phyloP scores from a whole-genome alignment of 23 red algal genomes.

The Gracilaria domingensis region DNA sequence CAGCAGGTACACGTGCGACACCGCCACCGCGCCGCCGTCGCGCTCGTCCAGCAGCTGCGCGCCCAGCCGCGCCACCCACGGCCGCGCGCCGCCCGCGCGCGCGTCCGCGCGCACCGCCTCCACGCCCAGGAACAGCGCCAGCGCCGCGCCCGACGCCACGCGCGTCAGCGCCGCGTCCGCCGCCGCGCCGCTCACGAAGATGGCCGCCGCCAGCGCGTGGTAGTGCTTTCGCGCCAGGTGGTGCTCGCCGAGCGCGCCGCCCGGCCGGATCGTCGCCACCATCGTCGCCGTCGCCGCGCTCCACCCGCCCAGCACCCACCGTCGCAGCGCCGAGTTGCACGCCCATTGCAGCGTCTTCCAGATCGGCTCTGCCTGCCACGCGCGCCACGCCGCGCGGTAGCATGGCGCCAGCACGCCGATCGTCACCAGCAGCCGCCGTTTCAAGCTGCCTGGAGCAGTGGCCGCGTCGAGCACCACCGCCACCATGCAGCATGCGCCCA shows the following conservation, averaged over 20 bases:
- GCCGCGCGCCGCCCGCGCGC: background rate
- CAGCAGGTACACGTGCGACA: slow-evolving; percentile 86
- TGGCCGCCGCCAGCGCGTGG: slow-evolving; percentile 57
- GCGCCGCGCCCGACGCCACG: slow-evolving; percentile 47
- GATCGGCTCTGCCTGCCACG: background rate
- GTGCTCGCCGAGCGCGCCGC: background rate
- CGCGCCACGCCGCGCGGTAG: slow-evolving; percentile 27
- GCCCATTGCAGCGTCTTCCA: background rate
- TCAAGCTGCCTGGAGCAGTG: background rate
- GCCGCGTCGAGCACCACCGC: slow-evolving; percentile 4
- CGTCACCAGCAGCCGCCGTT: background rate
- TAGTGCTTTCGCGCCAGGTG: slow-evolving; percentile 61
- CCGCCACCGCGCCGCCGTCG: slow-evolving; percentile 73
- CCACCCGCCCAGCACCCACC: slow-evolving; percentile 1
- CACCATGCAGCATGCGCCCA: slow-evolving; percentile 1
- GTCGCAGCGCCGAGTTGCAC: background rate
- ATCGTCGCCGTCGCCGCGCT: background rate
- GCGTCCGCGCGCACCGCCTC: slow-evolving; percentile 49
- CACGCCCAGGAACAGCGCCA: slow-evolving; percentile 21
- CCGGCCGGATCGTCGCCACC: background rate
- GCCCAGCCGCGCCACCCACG: slow-evolving; percentile 7
- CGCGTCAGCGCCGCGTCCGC: slow-evolving; percentile 19
- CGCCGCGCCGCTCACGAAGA: slow-evolving; percentile 36
- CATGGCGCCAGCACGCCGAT: background rate
- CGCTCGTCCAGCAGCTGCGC: slow-evolving; percentile 83